Percentiles rank a stretch among this genome's conserved stretches.
These are phyloP conservation scores for Xylaria venustula DNA, from an alignment of 495 filamentous ascomycete species.

Conservation along the genomic window DNA sequence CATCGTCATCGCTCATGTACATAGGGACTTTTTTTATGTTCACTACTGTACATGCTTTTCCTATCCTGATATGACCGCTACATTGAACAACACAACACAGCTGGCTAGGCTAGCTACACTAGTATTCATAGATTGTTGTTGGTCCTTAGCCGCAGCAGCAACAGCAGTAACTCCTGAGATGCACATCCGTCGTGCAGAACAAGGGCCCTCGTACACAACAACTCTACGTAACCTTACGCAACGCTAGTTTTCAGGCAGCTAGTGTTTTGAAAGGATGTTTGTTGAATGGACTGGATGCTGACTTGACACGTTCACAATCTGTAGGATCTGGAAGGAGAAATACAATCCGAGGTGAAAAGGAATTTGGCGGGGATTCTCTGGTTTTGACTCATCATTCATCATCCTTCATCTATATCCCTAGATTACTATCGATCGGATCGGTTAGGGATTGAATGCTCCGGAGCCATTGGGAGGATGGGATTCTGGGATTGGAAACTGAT, in stretches of 20 bases:
- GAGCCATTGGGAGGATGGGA: too few species aligned
- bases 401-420: background rate
- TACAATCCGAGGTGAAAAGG: conserved; percentile 57
- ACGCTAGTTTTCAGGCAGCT: conserved; percentile 8
- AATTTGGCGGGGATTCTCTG: too few species aligned
- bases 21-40: background rate
- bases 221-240: too few species aligned
- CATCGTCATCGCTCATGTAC: too few species aligned
- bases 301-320: conserved; percentile 20
- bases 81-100: background rate
- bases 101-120: too few species aligned
- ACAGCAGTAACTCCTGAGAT: conserved; percentile 13
- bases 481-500: background rate
- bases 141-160: conserved; percentile 14
- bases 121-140: conserved; percentile 10
- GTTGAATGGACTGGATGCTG: conserved; percentile 17
- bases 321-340: conserved; percentile 96
- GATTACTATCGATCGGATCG: background rate
- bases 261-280: conserved; percentile 12
- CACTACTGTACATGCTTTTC: too few species aligned
- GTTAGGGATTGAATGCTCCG: too few species aligned
- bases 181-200: too few species aligned
- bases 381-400: background rate
- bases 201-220: too few species aligned
- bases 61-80: background rate